A percentile compares a stretch with the other conserved stretches of the same genome.
These are phyloP conservation scores for Agrocybe pediades DNA, from an alignment of 768 basidiomycete genomes.

Conservation along the genomic window DNA sequence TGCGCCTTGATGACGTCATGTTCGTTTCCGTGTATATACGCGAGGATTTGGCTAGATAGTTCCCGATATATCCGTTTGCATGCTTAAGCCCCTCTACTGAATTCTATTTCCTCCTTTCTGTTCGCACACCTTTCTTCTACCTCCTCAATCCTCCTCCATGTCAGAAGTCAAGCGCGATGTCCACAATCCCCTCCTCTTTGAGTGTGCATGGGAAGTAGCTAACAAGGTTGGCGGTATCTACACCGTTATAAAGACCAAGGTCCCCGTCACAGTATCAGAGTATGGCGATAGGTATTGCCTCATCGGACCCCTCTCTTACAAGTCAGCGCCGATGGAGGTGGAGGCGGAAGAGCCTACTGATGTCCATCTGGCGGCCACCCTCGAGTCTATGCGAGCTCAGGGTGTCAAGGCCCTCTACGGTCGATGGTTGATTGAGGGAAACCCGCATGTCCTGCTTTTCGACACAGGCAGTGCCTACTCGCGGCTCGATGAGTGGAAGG, in stretches of 20 bases:
- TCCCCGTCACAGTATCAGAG: conserved; percentile 95
- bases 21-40: conserved; percentile 9
- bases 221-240: conserved; percentile 99
- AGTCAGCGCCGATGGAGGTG: conserved; percentile 98
- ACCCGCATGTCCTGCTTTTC: conserved; percentile 92
- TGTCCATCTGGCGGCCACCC: conserved; percentile 69
- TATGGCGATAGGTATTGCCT: conserved; percentile 95
- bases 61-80: conserved; percentile 20
- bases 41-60: conserved; percentile 13
- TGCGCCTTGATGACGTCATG: conserved; percentile 28
- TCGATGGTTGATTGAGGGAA: conserved; percentile 97
- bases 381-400: conserved; percentile 82
- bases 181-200: conserved; percentile 82
- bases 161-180: conserved; percentile 66
- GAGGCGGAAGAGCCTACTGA: conserved; percentile 90
- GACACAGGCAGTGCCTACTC: conserved; percentile 89
- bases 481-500: conserved; percentile 97
- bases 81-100: neutral
- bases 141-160: conserved; percentile 21
- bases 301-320: conserved; percentile 98
- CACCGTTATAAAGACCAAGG: conserved; percentile 99
- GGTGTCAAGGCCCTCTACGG: conserved; percentile 96
- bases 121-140: conserved; percentile 18
- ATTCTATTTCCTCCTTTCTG: conserved; percentile 12
- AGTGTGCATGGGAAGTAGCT: conserved; percentile 97